These are phyloP conservation scores for Entophlyctis helioformis DNA, from an alignment of 192 early-diverging fungal species.

Conservation along the genomic window DNA sequence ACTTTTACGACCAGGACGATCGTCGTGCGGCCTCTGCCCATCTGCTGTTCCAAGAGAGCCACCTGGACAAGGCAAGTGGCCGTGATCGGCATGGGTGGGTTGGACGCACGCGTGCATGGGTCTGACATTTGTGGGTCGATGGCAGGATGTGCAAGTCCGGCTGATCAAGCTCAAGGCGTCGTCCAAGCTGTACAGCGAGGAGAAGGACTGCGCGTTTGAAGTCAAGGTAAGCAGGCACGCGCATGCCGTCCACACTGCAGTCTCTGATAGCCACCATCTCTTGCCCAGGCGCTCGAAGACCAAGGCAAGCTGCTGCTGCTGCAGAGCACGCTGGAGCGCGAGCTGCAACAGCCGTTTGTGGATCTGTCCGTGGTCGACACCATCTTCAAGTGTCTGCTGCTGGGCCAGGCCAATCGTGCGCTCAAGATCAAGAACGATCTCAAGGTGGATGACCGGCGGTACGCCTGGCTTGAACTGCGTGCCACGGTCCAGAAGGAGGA, in stretches of 20 bases:
- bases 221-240: too few relatives aligned
- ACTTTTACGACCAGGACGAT: constrained; percentile 98
- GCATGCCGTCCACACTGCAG: too few relatives aligned
- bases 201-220: constrained; percentile 60
- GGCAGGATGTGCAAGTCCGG: constrained; percentile 40
- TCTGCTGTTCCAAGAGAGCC: constrained; percentile 22
- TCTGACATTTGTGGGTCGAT: neutral
- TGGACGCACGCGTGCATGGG: neutral
- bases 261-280: too few relatives aligned
- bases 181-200: constrained; percentile 59
- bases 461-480: too few relatives aligned
- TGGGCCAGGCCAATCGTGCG: constrained; percentile 62
- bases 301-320: constrained; percentile 59
- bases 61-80: constrained; percentile 5
- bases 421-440: constrained; percentile 72
- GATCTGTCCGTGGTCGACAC: constrained; percentile 79
- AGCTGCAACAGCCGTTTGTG: constrained; percentile 48
- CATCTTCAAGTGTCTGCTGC: constrained; percentile 60
- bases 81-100: constrained; percentile 1
- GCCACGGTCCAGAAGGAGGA: too few relatives aligned
- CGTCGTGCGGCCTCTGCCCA: constrained; percentile 50
- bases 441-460: too few relatives aligned
- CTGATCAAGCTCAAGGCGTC: constrained; percentile 62
- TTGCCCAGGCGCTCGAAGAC: constrained; percentile 61
- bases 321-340: constrained; percentile 66